Conservation (phyloP, 2,329 filamentous ascomycete species). For the Cordyceps militaris region DNA sequence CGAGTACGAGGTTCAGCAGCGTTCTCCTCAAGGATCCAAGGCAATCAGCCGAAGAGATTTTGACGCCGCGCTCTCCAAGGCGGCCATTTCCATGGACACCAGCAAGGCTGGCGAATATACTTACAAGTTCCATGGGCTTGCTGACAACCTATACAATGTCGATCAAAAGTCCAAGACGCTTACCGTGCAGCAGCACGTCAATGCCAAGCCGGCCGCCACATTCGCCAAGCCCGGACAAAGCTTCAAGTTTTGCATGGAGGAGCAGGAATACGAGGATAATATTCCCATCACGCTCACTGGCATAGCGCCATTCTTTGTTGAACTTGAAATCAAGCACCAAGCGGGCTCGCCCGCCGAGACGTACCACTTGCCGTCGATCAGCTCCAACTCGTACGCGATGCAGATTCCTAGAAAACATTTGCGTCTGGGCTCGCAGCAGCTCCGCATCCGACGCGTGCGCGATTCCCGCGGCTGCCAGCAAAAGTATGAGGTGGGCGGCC, state of each 20-base stretch:
- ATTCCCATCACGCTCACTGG: slow-evolving; percentile 84
- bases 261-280: slow-evolving; percentile 71
- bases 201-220: slow-evolving; percentile 71
- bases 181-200: slow-evolving; percentile 72
- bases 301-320: slow-evolving; percentile 78
- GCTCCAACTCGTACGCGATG: slow-evolving; percentile 66
- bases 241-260: slow-evolving; percentile 90
- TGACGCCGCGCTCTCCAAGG: slow-evolving; percentile 67
- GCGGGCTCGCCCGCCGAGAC: slow-evolving; percentile 72
- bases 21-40: slow-evolving; percentile 57
- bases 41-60: slow-evolving; percentile 63
- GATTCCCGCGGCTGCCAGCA: slow-evolving; percentile 82
- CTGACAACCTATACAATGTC: slow-evolving; percentile 79
- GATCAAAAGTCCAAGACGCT: slow-evolving; percentile 61
- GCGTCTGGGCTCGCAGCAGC: slow-evolving; percentile 79
- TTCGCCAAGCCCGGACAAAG: slow-evolving; percentile 85
- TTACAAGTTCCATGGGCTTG: slow-evolving; percentile 77
- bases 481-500: slow-evolving; percentile 61
- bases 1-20: slow-evolving; percentile 72
- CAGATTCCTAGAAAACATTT: slow-evolving; percentile 78
- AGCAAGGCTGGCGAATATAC: slow-evolving; percentile 73
- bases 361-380: slow-evolving; percentile 74
- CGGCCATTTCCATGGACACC: slow-evolving; percentile 81
- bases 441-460: slow-evolving; percentile 83
- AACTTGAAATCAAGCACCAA: slow-evolving; percentile 90